Evolutionary conservation across 2,329 filamentous ascomycete species (phyloP), one percentile per base, ranked within the genome.

Genomic region (Plenodomus lindquistii): DNA sequence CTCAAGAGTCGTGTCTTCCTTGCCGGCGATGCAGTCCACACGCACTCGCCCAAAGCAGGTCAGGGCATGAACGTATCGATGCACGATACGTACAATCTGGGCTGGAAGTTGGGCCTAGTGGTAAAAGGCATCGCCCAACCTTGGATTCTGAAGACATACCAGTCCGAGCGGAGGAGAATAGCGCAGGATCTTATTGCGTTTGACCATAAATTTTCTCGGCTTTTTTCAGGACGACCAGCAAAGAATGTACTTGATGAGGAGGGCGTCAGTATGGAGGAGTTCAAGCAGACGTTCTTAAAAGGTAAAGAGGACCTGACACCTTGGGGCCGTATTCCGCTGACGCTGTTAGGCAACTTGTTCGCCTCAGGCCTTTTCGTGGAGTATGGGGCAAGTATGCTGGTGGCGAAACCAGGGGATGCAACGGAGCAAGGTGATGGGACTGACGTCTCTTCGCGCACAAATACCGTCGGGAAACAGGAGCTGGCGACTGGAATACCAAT

Each of bases 61-160:
- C 85, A 88, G 62, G 86, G 86, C 11, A 88, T 89, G 85, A 89
- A 89, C 57, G 81, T 87, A 2, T 82, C 78, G 22, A 86, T 89
- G 82, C 85, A 87, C 58, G 86, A 89, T 64, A 72, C 77, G 4
- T 83, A 76, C 67, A 84, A 84, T 54, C 72, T 84, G 0, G 80
- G 78, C 21, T 84, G 81, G 81, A 84, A 84, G 60, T 65, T 84
- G 2, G 76, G 74, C 0, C 63, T 75, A 21, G 80, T 81, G 0
- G 65, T 82, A 18, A 78, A 75, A 21, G 73, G 75, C 4, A 52
- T 71, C 9, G 65, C 71, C 1, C 56, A 72, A 8, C 69, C 70
- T 0, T 62, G 65, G 0, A 73, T 82, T 15, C 68, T 83, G 1
- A 74, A 75, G 47, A 83, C 80, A 1, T 83, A 82, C 52, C 70